A percentile compares a stretch with the other conserved stretches of the same genome.
Conservation (phyloP, 768 basidiomycete genomes). For the Pholiota conissans region DNA sequence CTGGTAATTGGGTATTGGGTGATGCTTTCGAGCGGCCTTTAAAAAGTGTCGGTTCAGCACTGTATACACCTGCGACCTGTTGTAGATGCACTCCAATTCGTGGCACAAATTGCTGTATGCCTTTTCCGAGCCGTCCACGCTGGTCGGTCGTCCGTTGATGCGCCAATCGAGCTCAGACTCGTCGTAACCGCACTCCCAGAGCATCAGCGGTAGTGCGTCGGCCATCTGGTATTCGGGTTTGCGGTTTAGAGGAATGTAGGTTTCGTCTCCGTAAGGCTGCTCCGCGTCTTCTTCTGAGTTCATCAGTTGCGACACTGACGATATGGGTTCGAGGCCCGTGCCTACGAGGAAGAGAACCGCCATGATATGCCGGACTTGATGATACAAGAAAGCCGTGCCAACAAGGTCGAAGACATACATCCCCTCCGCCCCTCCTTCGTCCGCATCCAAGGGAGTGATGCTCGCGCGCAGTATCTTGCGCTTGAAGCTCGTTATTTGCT, state of each 20-base stretch:
- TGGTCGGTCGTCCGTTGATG: constrained; percentile 37
- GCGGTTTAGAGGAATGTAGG: constrained; percentile 50
- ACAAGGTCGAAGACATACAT: constrained; percentile 81
- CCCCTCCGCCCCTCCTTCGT: constrained; percentile 23
- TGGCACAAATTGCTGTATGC: constrained; percentile 44
- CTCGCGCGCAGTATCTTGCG: constrained; percentile 69
- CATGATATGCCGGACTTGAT: constrained; percentile 96
- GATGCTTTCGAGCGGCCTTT: constrained; percentile 50
- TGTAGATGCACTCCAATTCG: constrained; percentile 52
- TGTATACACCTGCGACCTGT: constrained; percentile 63
- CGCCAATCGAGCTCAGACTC: constrained; percentile 73
- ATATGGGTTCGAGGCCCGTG: constrained; percentile 71
- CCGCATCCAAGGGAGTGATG: constrained; percentile 46
- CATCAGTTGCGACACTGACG: constrained; percentile 69
- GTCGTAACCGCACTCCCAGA: constrained; percentile 86
- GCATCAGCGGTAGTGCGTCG: constrained; percentile 83
- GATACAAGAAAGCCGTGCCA: constrained; percentile 89
- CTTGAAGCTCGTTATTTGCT: constrained; percentile 83
- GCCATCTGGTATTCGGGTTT: constrained; percentile 97
- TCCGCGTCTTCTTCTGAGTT: constrained; percentile 59
- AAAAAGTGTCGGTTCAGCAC: constrained; percentile 69
- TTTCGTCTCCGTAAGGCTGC: constrained; percentile 24
- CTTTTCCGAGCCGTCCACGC: constrained; percentile 29
- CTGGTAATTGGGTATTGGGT: constrained; percentile 38
- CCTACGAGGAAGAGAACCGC: constrained; percentile 89